phyloP scores from a whole-genome alignment of 805 yeast genomes.

The Hanseniaspora lachancei region DNA sequence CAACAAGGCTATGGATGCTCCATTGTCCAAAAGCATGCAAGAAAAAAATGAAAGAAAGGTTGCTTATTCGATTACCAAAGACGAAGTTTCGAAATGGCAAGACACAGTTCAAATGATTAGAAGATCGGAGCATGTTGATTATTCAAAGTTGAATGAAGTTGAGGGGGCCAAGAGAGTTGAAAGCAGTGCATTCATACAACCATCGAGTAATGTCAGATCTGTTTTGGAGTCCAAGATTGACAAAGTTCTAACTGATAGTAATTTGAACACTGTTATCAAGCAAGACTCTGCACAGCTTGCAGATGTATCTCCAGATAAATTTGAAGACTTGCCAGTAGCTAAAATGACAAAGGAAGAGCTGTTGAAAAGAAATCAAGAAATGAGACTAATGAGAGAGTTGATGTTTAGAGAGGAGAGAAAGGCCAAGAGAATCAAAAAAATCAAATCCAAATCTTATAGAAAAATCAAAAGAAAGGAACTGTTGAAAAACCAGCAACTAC shows the following conservation, averaged over 20 bases:
- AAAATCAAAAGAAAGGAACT: constrained; percentile 77
- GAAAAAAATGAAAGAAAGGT: constrained; percentile 74
- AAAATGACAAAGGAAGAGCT: constrained; percentile 70
- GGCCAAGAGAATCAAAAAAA: constrained; percentile 84
- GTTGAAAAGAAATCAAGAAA: constrained; percentile 60
- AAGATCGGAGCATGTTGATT: constrained; percentile 70
- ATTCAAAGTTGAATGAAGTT: constrained; percentile 33
- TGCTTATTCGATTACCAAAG: constrained; percentile 79
- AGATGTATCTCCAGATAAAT: constrained; percentile 35
- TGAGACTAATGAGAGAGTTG: constrained; percentile 84
- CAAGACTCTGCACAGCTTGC: constrained; percentile 26
- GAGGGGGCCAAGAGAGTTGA: constrained; percentile 30
- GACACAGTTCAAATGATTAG: constrained; percentile 69
- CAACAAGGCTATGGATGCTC: constrained; percentile 51
- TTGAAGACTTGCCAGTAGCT: constrained; percentile 76
- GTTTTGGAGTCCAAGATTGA: constrained; percentile 59
- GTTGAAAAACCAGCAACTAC: constrained; percentile 51
- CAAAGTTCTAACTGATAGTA: constrained; percentile 47
- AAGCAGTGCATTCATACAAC: constrained; percentile 41
- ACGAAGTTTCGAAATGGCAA: constrained; percentile 79
- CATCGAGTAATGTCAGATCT: constrained; percentile 35
- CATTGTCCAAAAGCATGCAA: constrained; percentile 76
- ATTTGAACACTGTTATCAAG: constrained; percentile 55
- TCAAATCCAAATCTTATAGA: constrained; percentile 81
- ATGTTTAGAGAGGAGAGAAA: constrained; percentile 92